These are phyloP conservation scores for Podospora australis DNA, from an alignment of 495 filamentous ascomycete genomes.

Conservation along the genomic window DNA sequence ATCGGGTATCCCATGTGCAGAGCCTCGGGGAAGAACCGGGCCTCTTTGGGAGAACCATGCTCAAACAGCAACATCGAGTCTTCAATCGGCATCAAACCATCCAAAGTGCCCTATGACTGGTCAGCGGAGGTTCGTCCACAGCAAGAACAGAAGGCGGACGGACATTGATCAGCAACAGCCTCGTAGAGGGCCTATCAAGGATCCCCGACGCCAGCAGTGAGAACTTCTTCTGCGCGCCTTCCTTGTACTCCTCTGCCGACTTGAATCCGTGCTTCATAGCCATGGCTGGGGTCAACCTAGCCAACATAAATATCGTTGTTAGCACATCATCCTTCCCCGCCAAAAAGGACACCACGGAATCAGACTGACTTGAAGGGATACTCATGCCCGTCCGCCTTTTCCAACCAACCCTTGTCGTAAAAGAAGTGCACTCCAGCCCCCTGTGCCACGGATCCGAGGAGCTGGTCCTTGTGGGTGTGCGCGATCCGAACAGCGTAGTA, in stretches of 20 bases:
- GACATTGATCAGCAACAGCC: slow-evolving; percentile 64
- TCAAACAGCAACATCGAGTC: slow-evolving; percentile 63
- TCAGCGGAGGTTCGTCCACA: slow-evolving; percentile 10
- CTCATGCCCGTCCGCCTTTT: slow-evolving; percentile 62
- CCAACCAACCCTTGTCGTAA: slow-evolving; percentile 58
- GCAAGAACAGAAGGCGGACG: slow-evolving; percentile 17
- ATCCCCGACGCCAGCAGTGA: slow-evolving; percentile 67
- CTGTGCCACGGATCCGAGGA: slow-evolving; percentile 60
- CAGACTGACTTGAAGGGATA: slow-evolving; percentile 76
- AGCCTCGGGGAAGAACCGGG: slow-evolving; percentile 51
- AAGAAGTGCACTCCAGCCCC: slow-evolving; percentile 69
- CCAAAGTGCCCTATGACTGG: slow-evolving; percentile 50
- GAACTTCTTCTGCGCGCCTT: slow-evolving; percentile 60
- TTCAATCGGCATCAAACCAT: slow-evolving; percentile 73
- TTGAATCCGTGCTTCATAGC: slow-evolving; percentile 66
- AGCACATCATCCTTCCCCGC: neutral
- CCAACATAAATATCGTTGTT: slow-evolving; percentile 20
- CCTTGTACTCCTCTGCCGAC: slow-evolving; percentile 52
- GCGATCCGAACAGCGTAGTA: slow-evolving; percentile 72
- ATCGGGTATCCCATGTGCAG: slow-evolving; percentile 63
- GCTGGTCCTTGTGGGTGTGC: slow-evolving; percentile 56
- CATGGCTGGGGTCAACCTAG: slow-evolving; percentile 57
- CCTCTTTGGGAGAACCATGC: slow-evolving; percentile 69
- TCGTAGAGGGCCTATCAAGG: slow-evolving; percentile 53
- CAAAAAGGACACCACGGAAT: slow-evolving; percentile 36